phyloP scores from a whole-genome alignment of 768 basidiomycete species.

The Paxillus rubicundulus region DNA sequence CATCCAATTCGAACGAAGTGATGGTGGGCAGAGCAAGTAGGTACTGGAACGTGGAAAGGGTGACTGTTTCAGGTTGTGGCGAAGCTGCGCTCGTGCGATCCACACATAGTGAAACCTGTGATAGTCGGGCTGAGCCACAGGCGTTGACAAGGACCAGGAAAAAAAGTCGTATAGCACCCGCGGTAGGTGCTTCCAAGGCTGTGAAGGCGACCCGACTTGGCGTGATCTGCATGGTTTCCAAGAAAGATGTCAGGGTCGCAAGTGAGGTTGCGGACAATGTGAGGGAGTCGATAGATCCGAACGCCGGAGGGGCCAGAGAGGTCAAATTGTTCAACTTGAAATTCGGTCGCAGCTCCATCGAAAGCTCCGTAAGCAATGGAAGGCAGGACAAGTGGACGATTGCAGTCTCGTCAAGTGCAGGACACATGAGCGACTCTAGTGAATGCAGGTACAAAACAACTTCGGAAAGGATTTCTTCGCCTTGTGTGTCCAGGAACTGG shows the following conservation, averaged over 20 bases:
- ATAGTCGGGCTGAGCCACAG: slow-evolving; percentile 9
- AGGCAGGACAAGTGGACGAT: slow-evolving; percentile 25
- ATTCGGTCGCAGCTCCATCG: slow-evolving; percentile 13
- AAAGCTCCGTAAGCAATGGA: slow-evolving; percentile 12
- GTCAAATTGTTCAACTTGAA: slow-evolving; percentile 16
- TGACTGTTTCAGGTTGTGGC: slow-evolving; percentile 7
- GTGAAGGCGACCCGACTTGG: slow-evolving; percentile 18
- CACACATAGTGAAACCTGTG: slow-evolving; percentile 9
- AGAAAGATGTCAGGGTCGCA: slow-evolving; percentile 17
- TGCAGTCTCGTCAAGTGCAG: slow-evolving; percentile 18
- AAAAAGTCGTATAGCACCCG: slow-evolving; percentile 20
- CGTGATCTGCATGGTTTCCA: slow-evolving; percentile 17
- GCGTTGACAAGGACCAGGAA: slow-evolving; percentile 17
- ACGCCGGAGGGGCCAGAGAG: slow-evolving; percentile 12
- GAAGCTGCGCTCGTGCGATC: background rate
- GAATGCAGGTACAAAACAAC: slow-evolving; percentile 15
- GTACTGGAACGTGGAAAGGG: slow-evolving; percentile 17
- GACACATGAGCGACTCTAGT: slow-evolving; percentile 17
- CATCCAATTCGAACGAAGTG: slow-evolving; percentile 13
- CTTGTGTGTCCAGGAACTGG: slow-evolving; percentile 8
- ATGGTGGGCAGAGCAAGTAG: slow-evolving; percentile 16
- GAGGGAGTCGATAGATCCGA: slow-evolving; percentile 12
- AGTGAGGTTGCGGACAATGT: slow-evolving; percentile 9
- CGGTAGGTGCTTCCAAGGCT: slow-evolving; percentile 8
- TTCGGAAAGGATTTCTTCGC: slow-evolving; percentile 21